Evolutionary conservation across 768 basidiomycete genomes (phyloP).

Genomic region (Calocera cornea): DNA sequence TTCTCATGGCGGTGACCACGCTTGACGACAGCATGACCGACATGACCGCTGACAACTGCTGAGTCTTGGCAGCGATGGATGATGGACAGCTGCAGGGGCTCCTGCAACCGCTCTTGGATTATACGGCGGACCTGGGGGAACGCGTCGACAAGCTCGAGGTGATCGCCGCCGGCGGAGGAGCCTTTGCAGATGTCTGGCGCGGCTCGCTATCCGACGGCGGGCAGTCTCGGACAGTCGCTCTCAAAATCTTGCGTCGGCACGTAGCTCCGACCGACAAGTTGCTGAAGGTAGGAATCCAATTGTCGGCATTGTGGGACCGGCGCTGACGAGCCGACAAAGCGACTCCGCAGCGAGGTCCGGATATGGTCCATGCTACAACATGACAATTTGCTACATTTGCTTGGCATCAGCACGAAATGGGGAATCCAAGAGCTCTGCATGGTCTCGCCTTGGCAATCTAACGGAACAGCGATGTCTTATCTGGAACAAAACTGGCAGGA

Average conservation of each 20-base stretch:
- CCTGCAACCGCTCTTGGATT: neutral
- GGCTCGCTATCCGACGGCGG: neutral
- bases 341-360: neutral
- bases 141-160: neutral
- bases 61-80: neutral
- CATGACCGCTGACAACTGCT: neutral
- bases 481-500: slow-evolving; percentile 17
- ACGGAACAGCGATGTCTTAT: slow-evolving; percentile 42
- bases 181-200: slow-evolving; percentile 2
- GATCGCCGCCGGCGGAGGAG: neutral
- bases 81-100: neutral
- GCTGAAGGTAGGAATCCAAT: neutral
- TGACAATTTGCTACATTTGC: neutral
- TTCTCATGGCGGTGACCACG: neutral
- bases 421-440: slow-evolving; percentile 22
- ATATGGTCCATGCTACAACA: neutral
- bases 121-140: neutral
- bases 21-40: neutral
- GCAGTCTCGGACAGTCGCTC: neutral
- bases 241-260: neutral
- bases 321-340: neutral
- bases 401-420: slow-evolving; percentile 3
- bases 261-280: neutral
- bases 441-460: slow-evolving; percentile 52
- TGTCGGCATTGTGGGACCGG: neutral